Base-by-base conservation (phyloP, 1,284 basidiomycete genomes). In the Microbotryum violaceum region DNA sequence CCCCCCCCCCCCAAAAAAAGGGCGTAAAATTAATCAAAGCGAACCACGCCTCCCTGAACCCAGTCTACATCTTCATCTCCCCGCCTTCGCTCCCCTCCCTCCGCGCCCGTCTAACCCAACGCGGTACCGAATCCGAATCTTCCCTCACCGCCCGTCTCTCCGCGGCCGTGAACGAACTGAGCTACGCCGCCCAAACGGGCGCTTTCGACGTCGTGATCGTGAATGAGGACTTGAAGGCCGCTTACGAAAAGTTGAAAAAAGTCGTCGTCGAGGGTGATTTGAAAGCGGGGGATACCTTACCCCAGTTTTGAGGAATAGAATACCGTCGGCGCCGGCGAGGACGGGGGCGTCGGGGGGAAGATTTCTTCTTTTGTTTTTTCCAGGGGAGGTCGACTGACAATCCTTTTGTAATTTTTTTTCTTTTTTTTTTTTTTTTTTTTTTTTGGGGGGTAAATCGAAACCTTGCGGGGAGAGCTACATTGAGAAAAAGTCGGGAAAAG, bases 61-160 rank as follows among this genome's bases (percentile, higher is more conserved):
- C 93, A 8, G 82, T 97, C 65, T 97, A 87, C 77, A 82, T 97
- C 70, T 99, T 99, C 78, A 84, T 99, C 72, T 86, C 90, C 0
- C 94, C 94, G 0, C 96, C 94, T 0, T 83, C 84, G 10, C 78
- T 96, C 72, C 49, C 79, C 9, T 78, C 78, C 16, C 83, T 97
- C 45, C 82, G 83, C 44, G 65, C 76, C 8, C 85, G 96, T 48
- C 81, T 98, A 9, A 79, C 81, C 44, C 81, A 83, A 0, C 85
- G 94, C 6, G 91, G 89, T 1, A 97, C 96, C 12, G 94, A 98
- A 75, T 83, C 84, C 6, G 83, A 86, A 16, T 82, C 82, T 1
- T 83, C 85, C 16, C 82, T 94, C 27, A 77, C 82, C 60, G 86
- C 86, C 71, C 83, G 94, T 6, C 81, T 98, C 3, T 81, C 81